Evolutionary conservation across 352 stramenopile species (phyloP).

Genomic region (Phytophthora litchii): DNA sequence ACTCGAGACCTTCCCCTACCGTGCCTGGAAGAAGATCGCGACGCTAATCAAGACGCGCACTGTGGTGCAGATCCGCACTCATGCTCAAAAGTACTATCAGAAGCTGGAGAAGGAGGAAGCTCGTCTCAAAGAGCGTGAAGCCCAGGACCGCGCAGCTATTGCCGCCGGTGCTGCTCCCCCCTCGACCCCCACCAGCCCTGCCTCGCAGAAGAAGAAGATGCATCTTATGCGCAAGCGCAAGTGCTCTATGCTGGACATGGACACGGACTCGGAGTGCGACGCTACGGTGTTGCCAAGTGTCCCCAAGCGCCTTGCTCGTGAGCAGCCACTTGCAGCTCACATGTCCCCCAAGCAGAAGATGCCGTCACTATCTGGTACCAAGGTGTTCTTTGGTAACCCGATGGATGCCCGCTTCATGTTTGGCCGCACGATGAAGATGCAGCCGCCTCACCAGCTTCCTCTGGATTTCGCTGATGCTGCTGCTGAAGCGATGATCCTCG

Average conservation of each 20-base stretch:
- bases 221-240: slow-evolving; percentile 74
- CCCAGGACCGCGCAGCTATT: slow-evolving; percentile 38
- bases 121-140: slow-evolving; percentile 71
- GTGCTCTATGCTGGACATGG: slow-evolving; percentile 44
- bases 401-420: slow-evolving; percentile 46
- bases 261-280: slow-evolving; percentile 35
- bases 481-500: slow-evolving; percentile 66
- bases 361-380: slow-evolving; percentile 40
- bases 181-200: slow-evolving; percentile 25
- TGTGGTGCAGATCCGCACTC: slow-evolving; percentile 89
- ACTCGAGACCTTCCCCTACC: slow-evolving; percentile 85
- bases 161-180: slow-evolving; percentile 5
- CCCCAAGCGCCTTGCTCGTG: slow-evolving; percentile 71
- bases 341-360: slow-evolving; percentile 84
- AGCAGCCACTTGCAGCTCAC: slow-evolving; percentile 66
- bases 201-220: slow-evolving; percentile 60
- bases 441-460: slow-evolving; percentile 43
- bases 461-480: slow-evolving; percentile 61
- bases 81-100: slow-evolving; percentile 91
- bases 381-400: slow-evolving; percentile 54
- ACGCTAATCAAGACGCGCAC: slow-evolving; percentile 94
- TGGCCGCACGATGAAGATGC: slow-evolving; percentile 39
- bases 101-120: slow-evolving; percentile 90
- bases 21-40: slow-evolving; percentile 93
- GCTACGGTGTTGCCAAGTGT: slow-evolving; percentile 47